Conservation (phyloP, 225 moss, liverwort and hornwort genomes). For the Thuidium tamariscinum region DNA sequence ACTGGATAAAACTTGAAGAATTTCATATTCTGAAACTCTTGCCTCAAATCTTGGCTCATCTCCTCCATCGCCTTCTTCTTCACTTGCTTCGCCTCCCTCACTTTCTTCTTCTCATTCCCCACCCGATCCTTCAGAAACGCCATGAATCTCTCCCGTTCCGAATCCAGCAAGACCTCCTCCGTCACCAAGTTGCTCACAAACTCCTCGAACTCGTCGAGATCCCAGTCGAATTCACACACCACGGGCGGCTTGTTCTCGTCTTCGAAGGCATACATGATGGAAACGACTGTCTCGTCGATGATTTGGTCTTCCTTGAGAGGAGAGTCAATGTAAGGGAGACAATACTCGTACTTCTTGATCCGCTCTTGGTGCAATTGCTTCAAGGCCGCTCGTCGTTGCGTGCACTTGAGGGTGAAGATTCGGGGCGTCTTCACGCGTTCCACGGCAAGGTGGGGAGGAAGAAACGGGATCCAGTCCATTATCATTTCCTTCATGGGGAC, state of each 20-base stretch:
- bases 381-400: conserved; percentile 74
- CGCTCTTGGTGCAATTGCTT: conserved; percentile 75
- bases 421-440: conserved; percentile 9
- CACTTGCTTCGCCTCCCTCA: conserved; percentile 30
- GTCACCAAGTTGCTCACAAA: conserved; percentile 28
- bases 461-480: conserved; percentile 81
- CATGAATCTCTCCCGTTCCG: conserved; percentile 47
- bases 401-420: conserved; percentile 83
- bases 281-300: conserved; percentile 48
- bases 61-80: conserved; percentile 46
- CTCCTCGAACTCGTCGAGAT: conserved; percentile 64
- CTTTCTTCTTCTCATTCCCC: conserved; percentile 33
- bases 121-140: conserved; percentile 30
- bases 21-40: conserved; percentile 39
- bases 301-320: conserved; percentile 65
- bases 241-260: conserved; percentile 64
- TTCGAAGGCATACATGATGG: conserved; percentile 67
- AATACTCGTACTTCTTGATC: conserved; percentile 86
- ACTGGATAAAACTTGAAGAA: conserved; percentile 59
- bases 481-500: conserved; percentile 89
- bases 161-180: conserved; percentile 32
- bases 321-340: conserved; percentile 76
- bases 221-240: conserved; percentile 77
- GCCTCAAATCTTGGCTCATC: conserved; percentile 42
- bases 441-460: conserved; percentile 20